Base-by-base conservation (phyloP, 345 rosid genomes). In the Euphorbia lathyris region DNA sequence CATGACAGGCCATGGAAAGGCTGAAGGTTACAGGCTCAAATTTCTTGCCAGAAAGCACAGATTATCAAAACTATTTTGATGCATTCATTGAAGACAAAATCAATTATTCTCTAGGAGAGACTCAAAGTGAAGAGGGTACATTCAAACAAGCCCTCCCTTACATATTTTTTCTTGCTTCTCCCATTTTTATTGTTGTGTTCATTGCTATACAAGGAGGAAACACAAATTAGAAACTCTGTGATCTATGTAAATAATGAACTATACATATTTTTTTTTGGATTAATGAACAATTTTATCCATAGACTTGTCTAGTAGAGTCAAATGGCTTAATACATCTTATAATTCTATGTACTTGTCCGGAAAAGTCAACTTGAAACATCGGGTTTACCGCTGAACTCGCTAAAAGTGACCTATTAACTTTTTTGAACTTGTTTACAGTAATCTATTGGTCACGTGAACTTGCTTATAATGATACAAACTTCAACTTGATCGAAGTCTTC, bases 1-100 rank as follows among this genome's bases (percentile, higher is more conserved):
- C 29, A 10, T 69, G 60, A 34, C 66, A 93, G 97, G 98, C 97
- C 70, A 89, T 91, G 96, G 91, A 88, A 73, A 83, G 87, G 84
- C 73, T 93, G 86, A 93, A 89, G 90, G 77, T 88, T 16, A 79
- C 79, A 12, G 83, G 78, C 48, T 84, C 91, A 30, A 82, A 74
- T 66, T 69, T 53, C 56, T 65, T 79, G 0, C 34, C 82, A 13
- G 73, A 47, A 52, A 81, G 74, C 81, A 72, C 76, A 2, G 97
- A 85, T 47, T 89, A 86, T 74, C 81, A 86, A 77, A 70, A 86
- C 76, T 93, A 85, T 77, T 89, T 91, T 20, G 96, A 93, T 59
- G 87, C 88, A 12, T 91, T 89, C 70, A 63, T 91, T 12, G 81
- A 83, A 75, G 88, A 89, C 47, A 86, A 83, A 66, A 70, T 62